Base-by-base conservation (phyloP, 306 rosid genomes). In the Gillenia trifoliata region DNA sequence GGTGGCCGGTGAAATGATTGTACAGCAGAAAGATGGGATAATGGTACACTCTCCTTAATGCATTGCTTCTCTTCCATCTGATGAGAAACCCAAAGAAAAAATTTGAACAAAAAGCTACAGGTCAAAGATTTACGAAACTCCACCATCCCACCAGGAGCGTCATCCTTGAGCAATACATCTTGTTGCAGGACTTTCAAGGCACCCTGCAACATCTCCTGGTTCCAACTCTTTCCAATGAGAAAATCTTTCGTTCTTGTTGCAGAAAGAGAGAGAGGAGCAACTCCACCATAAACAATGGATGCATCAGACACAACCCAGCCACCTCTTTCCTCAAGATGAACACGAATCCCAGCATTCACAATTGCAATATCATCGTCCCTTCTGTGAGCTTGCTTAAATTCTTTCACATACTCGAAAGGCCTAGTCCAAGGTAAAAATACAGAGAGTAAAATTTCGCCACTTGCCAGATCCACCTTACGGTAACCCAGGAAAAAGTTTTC, bases 321-420 rank as follows among this genome's bases (percentile, higher is more conserved):
- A 76, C 74, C 64, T 60, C 72, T 83, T 74, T 86, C 87, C 84
- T 87, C 85, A 17, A 94, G 87, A 75, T 74, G 75, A 72, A 94
- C 89, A 43, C 98, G 97, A 79, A 94, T 86, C 41, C 97, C 98
- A 31, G 97, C 96, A 81, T 94, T 91, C 79, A 91, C 97, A 62
- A 94, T 86, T 66, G 99, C 98, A 81, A 94, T 94, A 76, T 94
- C 99, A 80, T 94, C 99, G 62, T 94, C 99, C 83, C 99, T 89
- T 78, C 97, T 85, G 67, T 94, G 99, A 75, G 99, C 90, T 84
- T 91, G 99, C 78, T 92, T 94, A 83, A 88, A 94, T 78, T 92
- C 99, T 80, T 87, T 91, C 77, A 94, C 92, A 78, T 81, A 92
- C 86, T 94, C 99, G 30, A 87, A 92, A 75, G 81, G 71, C 85